Conservation (phyloP, 768 basidiomycete genomes). For the Lentinus brumalis region DNA sequence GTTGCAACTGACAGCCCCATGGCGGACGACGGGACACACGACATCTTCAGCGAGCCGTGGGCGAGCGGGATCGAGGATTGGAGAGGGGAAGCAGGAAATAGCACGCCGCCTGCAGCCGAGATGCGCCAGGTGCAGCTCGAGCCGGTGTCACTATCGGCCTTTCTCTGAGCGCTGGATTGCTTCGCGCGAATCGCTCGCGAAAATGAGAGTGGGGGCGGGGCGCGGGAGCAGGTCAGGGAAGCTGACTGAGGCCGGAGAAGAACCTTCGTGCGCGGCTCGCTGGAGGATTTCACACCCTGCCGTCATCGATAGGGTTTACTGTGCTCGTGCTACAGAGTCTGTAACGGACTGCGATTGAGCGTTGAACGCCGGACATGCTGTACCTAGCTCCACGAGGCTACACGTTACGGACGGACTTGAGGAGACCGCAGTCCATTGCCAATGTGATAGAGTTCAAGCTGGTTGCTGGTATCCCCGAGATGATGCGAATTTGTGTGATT, state of each 20-base stretch:
- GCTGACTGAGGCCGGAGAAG: neutral
- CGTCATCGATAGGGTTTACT: neutral
- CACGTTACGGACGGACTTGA: neutral
- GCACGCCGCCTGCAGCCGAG: neutral
- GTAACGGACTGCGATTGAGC: too few species aligned
- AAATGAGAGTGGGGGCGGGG: neutral
- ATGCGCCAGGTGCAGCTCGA: neutral
- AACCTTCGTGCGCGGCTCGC: neutral
- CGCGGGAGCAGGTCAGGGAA: neutral
- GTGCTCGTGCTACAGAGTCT: neutral
- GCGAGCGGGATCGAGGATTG: neutral
- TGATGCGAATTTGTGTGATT: neutral
- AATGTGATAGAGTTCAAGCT: neutral
- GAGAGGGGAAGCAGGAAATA: neutral
- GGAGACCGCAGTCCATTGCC: neutral
- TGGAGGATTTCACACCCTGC: neutral
- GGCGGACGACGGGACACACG: slow-evolving; percentile 25
- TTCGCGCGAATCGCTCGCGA: neutral
- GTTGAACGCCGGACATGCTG: too few species aligned
- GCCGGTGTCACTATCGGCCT: neutral
- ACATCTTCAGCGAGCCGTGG: slow-evolving; percentile 14
- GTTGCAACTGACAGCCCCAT: neutral
- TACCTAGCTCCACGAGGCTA: too few species aligned
- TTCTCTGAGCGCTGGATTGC: neutral
- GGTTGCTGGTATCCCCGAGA: neutral